Evolutionary conservation across 73 alveolate genomes (phyloP).

Genomic region (Chromera velia): DNA sequence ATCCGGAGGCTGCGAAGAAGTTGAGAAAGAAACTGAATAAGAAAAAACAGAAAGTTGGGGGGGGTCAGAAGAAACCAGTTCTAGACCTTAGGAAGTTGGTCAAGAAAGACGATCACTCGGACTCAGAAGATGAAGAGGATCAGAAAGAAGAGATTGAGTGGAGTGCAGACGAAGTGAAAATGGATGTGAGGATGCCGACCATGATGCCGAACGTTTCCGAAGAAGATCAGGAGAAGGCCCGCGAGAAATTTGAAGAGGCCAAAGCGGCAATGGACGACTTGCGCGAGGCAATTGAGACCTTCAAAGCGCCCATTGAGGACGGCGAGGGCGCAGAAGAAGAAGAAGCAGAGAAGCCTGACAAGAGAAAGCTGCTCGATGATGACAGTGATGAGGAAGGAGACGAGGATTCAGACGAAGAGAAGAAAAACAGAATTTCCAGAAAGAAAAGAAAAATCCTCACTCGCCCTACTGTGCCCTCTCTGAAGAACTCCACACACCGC

Average conservation of each 20-base stretch:
- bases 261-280: too few relatives aligned
- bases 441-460: conserved; percentile 41
- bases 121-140: background rate
- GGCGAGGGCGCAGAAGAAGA: background rate
- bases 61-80: background rate
- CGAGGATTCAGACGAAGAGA: conserved; percentile 26
- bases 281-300: too few relatives aligned
- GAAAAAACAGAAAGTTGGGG: too few relatives aligned
- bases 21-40: background rate
- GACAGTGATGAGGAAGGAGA: too few relatives aligned
- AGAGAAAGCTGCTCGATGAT: conserved; percentile 12
- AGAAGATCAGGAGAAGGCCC: too few relatives aligned
- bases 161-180: background rate
- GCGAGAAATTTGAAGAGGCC: too few relatives aligned
- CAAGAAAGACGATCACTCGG: background rate
- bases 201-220: background rate
- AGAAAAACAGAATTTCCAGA: conserved; percentile 39
- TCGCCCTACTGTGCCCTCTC: conserved; percentile 45
- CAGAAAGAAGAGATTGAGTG: background rate
- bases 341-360: background rate
- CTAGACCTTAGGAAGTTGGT: background rate
- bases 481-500: background rate
- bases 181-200: background rate
- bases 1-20: background rate
- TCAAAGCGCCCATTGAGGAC: conserved; percentile 1